These are phyloP conservation scores for Gaeumannomyces tritici DNA, from an alignment of 2,329 filamentous ascomycete genomes.

Conservation along the genomic window DNA sequence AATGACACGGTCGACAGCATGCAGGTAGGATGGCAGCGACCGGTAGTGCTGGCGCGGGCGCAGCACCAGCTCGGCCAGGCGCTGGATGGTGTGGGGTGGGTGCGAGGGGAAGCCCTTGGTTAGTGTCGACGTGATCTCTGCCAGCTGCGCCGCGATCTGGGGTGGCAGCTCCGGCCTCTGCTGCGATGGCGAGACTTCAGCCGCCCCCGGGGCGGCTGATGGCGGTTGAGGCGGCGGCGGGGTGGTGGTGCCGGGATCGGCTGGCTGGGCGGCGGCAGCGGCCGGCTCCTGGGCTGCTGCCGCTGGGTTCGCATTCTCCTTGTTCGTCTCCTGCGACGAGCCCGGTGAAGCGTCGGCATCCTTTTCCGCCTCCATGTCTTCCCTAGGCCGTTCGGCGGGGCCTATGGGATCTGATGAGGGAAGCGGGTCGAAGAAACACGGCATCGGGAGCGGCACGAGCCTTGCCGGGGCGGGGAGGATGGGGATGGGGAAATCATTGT, in stretches of 20 bases:
- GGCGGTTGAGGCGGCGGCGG: conserved; percentile 9
- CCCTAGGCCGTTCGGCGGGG: conserved; percentile 22
- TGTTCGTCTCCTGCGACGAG: conserved; percentile 51
- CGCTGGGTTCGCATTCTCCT: conserved; percentile 54
- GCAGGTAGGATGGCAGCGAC: conserved; percentile 73
- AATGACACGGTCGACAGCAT: conserved; percentile 82
- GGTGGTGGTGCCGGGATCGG: not conserved
- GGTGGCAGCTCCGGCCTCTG: conserved; percentile 41
- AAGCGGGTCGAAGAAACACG: conserved; percentile 33
- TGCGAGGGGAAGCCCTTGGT: conserved; percentile 56
- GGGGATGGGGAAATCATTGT: conserved; percentile 66
- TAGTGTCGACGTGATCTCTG: conserved; percentile 52
- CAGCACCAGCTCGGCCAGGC: conserved; percentile 78
- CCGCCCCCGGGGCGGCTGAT: conserved; percentile 2
- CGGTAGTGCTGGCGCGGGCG: conserved; percentile 70
- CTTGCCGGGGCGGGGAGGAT: conserved; percentile 35
- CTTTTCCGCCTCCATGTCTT: conserved; percentile 23
- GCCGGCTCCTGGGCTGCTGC: conserved; percentile 19
- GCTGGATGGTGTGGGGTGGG: conserved; percentile 88
- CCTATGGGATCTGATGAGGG: conserved; percentile 33
- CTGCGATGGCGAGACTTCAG: not conserved
- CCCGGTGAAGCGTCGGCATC: conserved; percentile 9
- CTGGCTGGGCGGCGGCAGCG: conserved; percentile 1
- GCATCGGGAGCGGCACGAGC: conserved; percentile 27
- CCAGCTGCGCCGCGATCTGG: conserved; percentile 53